Conservation (phyloP, 2,329 filamentous ascomycete species). For the Cladosporium sp. region DNA sequence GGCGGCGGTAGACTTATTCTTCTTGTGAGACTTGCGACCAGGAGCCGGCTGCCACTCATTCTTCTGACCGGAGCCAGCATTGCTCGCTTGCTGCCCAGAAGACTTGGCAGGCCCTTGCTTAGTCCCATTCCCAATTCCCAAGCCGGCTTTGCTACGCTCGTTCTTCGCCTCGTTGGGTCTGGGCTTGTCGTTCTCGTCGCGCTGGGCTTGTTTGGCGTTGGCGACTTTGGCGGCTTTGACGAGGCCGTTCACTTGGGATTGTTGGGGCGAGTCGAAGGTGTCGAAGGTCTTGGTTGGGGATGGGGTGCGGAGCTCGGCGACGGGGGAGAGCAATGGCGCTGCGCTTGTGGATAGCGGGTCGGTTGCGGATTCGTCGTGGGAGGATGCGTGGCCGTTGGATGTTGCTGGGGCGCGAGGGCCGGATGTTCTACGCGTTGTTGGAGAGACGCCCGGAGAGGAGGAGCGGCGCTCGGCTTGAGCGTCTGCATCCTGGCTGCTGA, state of each 20-base stretch:
- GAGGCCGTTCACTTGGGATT: conserved; percentile 22
- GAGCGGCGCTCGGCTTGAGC: neutral
- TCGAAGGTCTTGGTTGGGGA: conserved; percentile 53
- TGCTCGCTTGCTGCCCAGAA: neutral
- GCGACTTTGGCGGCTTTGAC: conserved; percentile 26
- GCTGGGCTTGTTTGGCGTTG: conserved; percentile 24
- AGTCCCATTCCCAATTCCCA: conserved; percentile 5
- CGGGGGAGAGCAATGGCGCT: conserved; percentile 59
- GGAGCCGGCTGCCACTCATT: conserved; percentile 29
- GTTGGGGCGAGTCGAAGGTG: conserved; percentile 14
- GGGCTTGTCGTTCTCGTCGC: conserved; percentile 19
- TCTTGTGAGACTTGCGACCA: conserved; percentile 30
- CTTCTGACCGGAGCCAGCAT: conserved; percentile 1
- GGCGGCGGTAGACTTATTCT: conserved; percentile 29
- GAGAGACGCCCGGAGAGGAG: conserved; percentile 1
- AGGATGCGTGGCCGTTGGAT: neutral
- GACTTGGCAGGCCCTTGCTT: neutral
- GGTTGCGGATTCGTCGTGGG: neutral
- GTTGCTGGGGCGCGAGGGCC: neutral
- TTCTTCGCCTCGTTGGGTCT: conserved; percentile 15
- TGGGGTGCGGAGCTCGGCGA: conserved; percentile 68
- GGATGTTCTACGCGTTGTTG: neutral
- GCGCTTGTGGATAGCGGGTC: conserved; percentile 14
- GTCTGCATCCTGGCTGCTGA: neutral
- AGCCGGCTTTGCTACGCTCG: conserved; percentile 21